phyloP scores from a whole-genome alignment of 805 yeast species.

The Wickerhamiella australiensis region DNA sequence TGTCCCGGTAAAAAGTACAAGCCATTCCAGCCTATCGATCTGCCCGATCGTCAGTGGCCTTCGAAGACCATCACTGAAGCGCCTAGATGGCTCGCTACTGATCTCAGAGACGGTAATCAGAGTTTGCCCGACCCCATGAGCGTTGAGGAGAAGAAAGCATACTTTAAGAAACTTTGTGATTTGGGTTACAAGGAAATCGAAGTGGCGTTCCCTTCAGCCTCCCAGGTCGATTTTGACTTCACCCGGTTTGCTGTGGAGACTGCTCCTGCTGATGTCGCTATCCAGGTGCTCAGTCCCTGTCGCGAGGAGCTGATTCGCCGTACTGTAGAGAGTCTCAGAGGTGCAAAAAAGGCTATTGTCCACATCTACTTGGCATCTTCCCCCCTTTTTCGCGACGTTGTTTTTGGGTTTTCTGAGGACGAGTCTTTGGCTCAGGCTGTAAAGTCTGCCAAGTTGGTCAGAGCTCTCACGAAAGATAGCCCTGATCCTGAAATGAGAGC shows the following conservation, averaged over 20 bases:
- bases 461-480: slow-evolving; percentile 52
- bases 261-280: slow-evolving; percentile 64
- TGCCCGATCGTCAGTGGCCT: slow-evolving; percentile 67
- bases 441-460: slow-evolving; percentile 48
- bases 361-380: slow-evolving; percentile 70
- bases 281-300: slow-evolving; percentile 67
- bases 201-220: slow-evolving; percentile 72
- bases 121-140: slow-evolving; percentile 80
- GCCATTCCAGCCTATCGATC: slow-evolving; percentile 40
- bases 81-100: slow-evolving; percentile 77
- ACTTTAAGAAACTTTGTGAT: slow-evolving; percentile 54
- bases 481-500: slow-evolving; percentile 24
- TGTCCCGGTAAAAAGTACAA: slow-evolving; percentile 36
- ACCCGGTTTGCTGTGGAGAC: slow-evolving; percentile 61
- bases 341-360: slow-evolving; percentile 64
- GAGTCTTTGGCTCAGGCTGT: slow-evolving; percentile 52
- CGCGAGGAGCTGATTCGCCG: slow-evolving; percentile 59
- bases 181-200: slow-evolving; percentile 75
- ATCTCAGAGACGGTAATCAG: slow-evolving; percentile 74
- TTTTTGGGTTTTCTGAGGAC: slow-evolving; percentile 47
- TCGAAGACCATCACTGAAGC: slow-evolving; percentile 42
- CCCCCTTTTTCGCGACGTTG: slow-evolving; percentile 59
- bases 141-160: slow-evolving; percentile 60
- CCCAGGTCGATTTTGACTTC: slow-evolving; percentile 70
- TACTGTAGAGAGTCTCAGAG: slow-evolving; percentile 59